phyloP scores from a whole-genome alignment of 208 protist species.

The Leishmania tropica region DNA sequence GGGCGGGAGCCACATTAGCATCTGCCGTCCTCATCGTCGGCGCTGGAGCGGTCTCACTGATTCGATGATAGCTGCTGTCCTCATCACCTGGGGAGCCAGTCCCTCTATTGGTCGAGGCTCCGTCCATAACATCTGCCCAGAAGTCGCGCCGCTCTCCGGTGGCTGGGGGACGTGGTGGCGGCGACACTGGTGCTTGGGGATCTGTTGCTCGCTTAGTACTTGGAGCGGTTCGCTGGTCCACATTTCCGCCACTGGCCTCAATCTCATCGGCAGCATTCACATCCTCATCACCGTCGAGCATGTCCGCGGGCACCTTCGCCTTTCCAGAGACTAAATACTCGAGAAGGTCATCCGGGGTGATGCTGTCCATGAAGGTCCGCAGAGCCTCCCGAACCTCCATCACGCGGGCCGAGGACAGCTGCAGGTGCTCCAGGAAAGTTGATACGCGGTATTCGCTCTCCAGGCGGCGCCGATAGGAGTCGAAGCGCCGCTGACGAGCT shows the following conservation, averaged over 20 bases:
- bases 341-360: constrained; percentile 75
- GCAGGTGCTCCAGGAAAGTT: constrained; percentile 64
- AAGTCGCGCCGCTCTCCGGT: constrained; percentile 29
- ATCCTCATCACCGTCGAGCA: constrained; percentile 34
- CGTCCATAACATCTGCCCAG: constrained; percentile 50
- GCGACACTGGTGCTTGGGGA: neutral
- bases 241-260: neutral
- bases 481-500: constrained; percentile 32
- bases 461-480: constrained; percentile 37
- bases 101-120: neutral
- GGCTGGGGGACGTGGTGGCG: neutral
- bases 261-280: neutral
- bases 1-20: too few species aligned
- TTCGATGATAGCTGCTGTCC: neutral
- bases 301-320: constrained; percentile 64
- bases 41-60: neutral
- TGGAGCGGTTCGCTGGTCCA: neutral
- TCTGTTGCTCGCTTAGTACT: neutral
- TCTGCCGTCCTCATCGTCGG: neutral
- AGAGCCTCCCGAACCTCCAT: constrained; percentile 46
- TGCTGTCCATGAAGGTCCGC: constrained; percentile 30
- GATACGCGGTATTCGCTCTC: constrained; percentile 46
- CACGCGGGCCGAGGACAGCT: constrained; percentile 48
- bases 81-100: neutral
- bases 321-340: constrained; percentile 80